Base-by-base conservation (phyloP, 257 asterid species). In the Jacaranda mimosifolia region DNA sequence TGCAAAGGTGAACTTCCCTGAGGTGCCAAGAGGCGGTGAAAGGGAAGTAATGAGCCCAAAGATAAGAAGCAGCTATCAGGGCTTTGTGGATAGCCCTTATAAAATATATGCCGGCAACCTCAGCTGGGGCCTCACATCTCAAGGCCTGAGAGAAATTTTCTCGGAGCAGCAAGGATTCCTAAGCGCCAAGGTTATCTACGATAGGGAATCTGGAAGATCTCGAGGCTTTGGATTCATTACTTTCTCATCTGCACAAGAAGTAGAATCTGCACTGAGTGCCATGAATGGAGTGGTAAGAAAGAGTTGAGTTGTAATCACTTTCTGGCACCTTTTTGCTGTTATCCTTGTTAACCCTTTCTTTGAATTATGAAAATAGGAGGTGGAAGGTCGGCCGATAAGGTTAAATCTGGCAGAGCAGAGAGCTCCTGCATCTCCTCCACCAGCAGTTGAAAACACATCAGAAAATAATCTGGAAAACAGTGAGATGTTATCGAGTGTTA, bases 1-100 rank as follows among this genome's bases (percentile, higher is more conserved):
- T 0, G 90, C 90, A 12, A 95, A 86, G 86, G 98, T 95, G 65
- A 95, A 95, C 90, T 87, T 93, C 79, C 97, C 99, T 0, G 99
- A 93, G 86, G 99, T 95, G 72, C 98, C 98, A 67, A 85, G 88
- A 77, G 98, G 98, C 5, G 97, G 97, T 39, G 99, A 93, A 74
- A 86, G 96, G 77, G 98, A 95, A 90, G 87, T 93, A 36, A 87
- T 86, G 87, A 81, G 71, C 64, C 84, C 94, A 73, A 88, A 85
- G 90, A 84, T 88, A 67, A 81, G 89, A 77, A 86, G 89, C 88
- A 86, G 89, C 87, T 36, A 88, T 68, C 91, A 89, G 73, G 90
- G 94, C n/a, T 93, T 82, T 51, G 86, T 89, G 8, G 98, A 95
- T 60, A 91, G 90, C 84, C 96, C 97, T 11, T 84, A 91, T 78